A percentile compares a stretch with the other conserved stretches of the same genome.
Evolutionary conservation across 495 filamentous ascomycete genomes (phyloP).

Genomic region (Trichoderma gamsii): DNA sequence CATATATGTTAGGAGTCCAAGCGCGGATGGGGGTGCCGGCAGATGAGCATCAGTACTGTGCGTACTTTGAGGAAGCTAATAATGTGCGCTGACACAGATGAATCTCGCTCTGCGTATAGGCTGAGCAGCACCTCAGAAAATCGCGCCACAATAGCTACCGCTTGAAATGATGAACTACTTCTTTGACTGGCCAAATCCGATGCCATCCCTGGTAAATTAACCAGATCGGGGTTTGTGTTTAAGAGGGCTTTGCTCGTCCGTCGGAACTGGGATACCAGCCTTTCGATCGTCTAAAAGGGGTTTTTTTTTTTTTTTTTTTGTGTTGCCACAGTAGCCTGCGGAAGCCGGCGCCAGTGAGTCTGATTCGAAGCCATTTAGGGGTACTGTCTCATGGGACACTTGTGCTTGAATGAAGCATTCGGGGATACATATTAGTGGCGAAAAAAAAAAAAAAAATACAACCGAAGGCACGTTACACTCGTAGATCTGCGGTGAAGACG

Average conservation of each 20-base stretch:
- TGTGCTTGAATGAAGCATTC: too few relatives aligned
- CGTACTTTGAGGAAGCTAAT: neutral
- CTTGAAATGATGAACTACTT: too few relatives aligned
- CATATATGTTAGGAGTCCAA: neutral
- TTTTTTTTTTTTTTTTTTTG: too few relatives aligned
- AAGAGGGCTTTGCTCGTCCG: neutral
- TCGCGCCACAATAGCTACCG: too few relatives aligned
- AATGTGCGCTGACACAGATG: too few relatives aligned
- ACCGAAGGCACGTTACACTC: conserved; percentile 1
- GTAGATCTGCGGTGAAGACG: neutral
- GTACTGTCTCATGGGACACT: neutral
- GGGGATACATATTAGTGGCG: neutral
- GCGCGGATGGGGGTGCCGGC: neutral
- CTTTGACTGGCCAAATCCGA: too few relatives aligned
- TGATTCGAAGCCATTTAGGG: neutral
- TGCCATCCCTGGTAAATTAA: neutral
- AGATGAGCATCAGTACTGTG: neutral
- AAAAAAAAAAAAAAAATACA: neutral
- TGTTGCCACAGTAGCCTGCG: neutral
- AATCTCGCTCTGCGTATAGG: too few relatives aligned
- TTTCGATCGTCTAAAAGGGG: neutral
- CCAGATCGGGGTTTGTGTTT: neutral
- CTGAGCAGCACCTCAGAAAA: neutral
- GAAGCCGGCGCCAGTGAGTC: neutral
- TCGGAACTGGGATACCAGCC: neutral